Percentiles rank a stretch among this genome's conserved stretches.
Conservation (phyloP, 495 filamentous ascomycete genomes). For the Choiromyces venosus region DNA sequence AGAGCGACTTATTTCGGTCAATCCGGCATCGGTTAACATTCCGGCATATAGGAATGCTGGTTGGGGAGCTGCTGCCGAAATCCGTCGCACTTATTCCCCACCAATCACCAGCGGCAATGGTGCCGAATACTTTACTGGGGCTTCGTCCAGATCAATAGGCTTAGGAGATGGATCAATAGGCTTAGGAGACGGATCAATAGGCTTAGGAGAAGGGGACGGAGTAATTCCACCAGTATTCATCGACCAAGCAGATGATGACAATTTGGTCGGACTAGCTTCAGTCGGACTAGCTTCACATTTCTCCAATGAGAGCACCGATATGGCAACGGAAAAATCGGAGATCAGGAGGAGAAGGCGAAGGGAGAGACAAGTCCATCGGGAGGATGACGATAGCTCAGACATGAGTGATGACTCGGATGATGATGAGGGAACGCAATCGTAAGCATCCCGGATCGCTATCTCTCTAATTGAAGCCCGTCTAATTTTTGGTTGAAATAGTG, state of each 20-base stretch:
- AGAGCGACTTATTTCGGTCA: conserved; percentile 88
- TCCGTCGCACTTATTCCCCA: conserved; percentile 90
- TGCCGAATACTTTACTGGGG: conserved; percentile 87
- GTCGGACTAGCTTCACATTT: conserved; percentile 57
- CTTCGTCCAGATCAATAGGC: conserved; percentile 44
- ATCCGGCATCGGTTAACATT: conserved; percentile 81
- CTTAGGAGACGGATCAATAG: conserved; percentile 45
- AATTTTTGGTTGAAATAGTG: background rate
- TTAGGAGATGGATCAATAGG: conserved; percentile 45
- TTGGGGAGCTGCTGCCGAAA: conserved; percentile 72
- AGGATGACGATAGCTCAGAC: conserved; percentile 96
- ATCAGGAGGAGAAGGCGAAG: conserved; percentile 53
- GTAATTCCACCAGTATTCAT: conserved; percentile 38
- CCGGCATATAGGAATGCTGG: conserved; percentile 94
- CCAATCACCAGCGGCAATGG: conserved; percentile 86
- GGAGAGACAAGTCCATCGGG: conserved; percentile 66
- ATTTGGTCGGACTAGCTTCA: conserved; percentile 52
- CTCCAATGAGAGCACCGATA: conserved; percentile 49
- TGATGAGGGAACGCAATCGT: conserved; percentile 61
- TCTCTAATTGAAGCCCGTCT: background rate
- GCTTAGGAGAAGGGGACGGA: conserved; percentile 45
- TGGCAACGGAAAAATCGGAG: conserved; percentile 46
- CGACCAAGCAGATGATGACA: conserved; percentile 58
- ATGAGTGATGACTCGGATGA: conserved; percentile 95
- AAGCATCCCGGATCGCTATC: conserved; percentile 9